Evolutionary conservation across 306 rosid species (phyloP), one percentile per base, ranked within the genome.

Genomic region (Ormosia semicastrata): DNA sequence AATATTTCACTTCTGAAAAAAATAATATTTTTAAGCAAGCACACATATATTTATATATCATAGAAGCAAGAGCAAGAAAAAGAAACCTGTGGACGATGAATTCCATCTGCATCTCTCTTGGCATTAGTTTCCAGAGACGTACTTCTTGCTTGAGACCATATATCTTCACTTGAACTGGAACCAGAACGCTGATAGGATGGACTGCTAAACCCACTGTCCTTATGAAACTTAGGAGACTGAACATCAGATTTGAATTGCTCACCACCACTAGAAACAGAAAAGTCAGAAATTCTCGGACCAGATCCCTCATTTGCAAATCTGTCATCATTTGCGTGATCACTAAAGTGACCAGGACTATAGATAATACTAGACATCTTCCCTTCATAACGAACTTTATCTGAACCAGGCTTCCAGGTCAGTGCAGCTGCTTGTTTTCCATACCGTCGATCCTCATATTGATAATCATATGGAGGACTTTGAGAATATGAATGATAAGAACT

Each of bases 401-500:
- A 93, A 68, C 98, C 97, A 78, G 97, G 94, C 87, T 91, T 94
- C 84, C 98, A 85, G 30, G 94, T 89, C 62, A 93, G 87, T 3
- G 71, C 81, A 74, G 89, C 91, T 86, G 87, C 87, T 75, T 86
- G 94, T 76, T 89, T 94, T 69, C 98, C 98, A 84, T 94, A 94
- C 63, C 91, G 86, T 7, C 97, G 88, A 80, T 94, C 98, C 82
- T 94, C 98, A 65, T 94, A 94, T 77, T 94, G 98, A 88, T 91
- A 70, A 84, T 94, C 98, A 88, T 94, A 94, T n/a, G 98, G 98
- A 54, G 98, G 98, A 85, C 98, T 94, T 79, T 94, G 97, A 71
- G 98, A 94, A 91, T 82, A 94, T 18, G 98, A 94, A 89, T 94
- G 98, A 85, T 94, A 94, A 49, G 98, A 94, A 90, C 97, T 94